Base-by-base conservation (phyloP, 2,329 filamentous ascomycete genomes). In the Pestalotiopsis sp. region DNA sequence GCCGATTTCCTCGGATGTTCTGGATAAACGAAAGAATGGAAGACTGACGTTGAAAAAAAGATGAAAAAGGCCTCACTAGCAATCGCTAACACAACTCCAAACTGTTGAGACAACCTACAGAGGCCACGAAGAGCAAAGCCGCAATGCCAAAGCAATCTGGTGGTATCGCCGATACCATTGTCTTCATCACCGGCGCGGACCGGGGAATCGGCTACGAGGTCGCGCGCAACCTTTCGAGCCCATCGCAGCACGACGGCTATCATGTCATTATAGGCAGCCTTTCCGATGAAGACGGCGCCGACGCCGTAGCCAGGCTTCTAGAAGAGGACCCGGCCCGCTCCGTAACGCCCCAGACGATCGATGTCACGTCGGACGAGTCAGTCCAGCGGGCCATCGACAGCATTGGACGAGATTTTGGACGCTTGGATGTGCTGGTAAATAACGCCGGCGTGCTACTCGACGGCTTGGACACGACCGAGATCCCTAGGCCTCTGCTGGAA, bases 391-490 rank as follows among this genome's bases (percentile, higher is more conserved):
- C 79, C 0, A 58, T 75, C n/a, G 31, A 68, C 1, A 56, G 65
- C 20, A 75, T 81, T 14, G 52, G 70, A 0, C 36, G 68, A 0
- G 68, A 68, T 0, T 74, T 72, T 63, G 78, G 77, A 14, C 71
- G 73, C 4, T 75, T 81, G 1, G 79, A 81, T 60, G 76, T 80
- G 7, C 78, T 81, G 4, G 61, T 80, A 70, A 80, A 81, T 71
- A 81, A 81, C 36, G 80, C 79, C 4, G 78, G 70, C 12, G 72
- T 80, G 9, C 67, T 77, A 17, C 66, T 79, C 17, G 78, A 81
- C 60, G 23, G 45, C 13, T 14, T 9, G 27, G 67, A 1, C 56
- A 75, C 36, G 60, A 59, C 31, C 4, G 65, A 70, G 27, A 64
- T 71, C 0, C 72, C 75, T 4, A 75, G 80, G 67, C 77, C 83